phyloP scores from a whole-genome alignment of 1,284 basidiomycete species.

The Microbotryum scabiosae region DNA sequence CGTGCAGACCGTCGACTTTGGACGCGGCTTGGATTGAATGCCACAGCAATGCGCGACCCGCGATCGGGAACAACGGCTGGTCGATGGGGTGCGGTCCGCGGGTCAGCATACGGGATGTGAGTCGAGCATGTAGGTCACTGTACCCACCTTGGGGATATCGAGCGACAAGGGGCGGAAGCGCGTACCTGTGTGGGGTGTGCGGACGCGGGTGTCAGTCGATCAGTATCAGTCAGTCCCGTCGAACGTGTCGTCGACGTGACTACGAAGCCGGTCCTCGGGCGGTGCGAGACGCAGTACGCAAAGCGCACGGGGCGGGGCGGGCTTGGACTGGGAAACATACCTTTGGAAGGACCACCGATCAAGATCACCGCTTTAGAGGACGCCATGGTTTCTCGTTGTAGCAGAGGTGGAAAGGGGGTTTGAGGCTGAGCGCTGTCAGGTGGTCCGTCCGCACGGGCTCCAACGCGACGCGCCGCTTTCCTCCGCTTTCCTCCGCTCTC shows the following conservation, averaged over 20 bases:
- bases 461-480: too few species aligned
- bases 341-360: constrained; percentile 26
- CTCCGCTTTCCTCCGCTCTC: too few species aligned
- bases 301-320: neutral
- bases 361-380: constrained; percentile 23
- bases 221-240: neutral
- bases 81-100: neutral
- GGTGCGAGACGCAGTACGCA: neutral
- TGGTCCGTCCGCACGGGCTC: too few species aligned
- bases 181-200: constrained; percentile 35
- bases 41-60: constrained; percentile 47
- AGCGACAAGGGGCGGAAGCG: constrained; percentile 47
- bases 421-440: too few species aligned
- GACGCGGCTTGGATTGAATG: constrained; percentile 44
- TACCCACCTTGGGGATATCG: constrained; percentile 38
- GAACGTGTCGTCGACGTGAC: neutral
- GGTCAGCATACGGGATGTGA: neutral
- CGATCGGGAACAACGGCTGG: constrained; percentile 44
- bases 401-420: too few species aligned
- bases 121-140: neutral
- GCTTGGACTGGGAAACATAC: neutral
- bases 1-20: constrained; percentile 42
- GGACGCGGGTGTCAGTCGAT: neutral
- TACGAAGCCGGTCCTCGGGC: neutral
- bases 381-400: neutral